phyloP scores from a whole-genome alignment of 352 stramenopile genomes.

The Globisporangium irregulare region DNA sequence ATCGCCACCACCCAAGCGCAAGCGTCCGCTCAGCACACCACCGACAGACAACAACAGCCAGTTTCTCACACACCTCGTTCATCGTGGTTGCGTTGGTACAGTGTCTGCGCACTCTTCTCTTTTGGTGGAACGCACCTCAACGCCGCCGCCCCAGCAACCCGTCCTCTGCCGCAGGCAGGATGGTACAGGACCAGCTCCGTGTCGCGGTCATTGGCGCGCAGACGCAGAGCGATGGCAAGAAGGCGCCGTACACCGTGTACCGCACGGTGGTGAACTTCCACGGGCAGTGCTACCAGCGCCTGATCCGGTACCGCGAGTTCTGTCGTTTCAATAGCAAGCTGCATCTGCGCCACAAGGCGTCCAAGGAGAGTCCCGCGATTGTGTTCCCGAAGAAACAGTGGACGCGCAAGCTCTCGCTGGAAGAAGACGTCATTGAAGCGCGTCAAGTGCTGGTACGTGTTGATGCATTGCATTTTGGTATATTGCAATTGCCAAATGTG shows the following conservation, averaged over 20 bases:
- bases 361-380: slow-evolving; percentile 14
- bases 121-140: neutral
- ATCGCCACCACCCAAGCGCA: neutral
- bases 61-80: neutral
- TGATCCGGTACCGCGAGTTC: slow-evolving; percentile 73
- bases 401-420: slow-evolving; percentile 50
- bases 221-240: slow-evolving; percentile 31
- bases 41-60: neutral
- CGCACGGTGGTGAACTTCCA: slow-evolving; percentile 65
- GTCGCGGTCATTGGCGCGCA: slow-evolving; percentile 70
- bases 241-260: slow-evolving; percentile 64
- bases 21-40: neutral
- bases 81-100: slow-evolving; percentile 6
- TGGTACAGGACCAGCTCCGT: slow-evolving; percentile 40
- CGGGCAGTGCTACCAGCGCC: slow-evolving; percentile 62
- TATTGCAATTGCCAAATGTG: neutral
- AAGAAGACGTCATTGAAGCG: slow-evolving; percentile 56
- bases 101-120: slow-evolving; percentile 5
- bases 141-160: neutral
- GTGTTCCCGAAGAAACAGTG: slow-evolving; percentile 53
- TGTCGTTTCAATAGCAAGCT: slow-evolving; percentile 41
- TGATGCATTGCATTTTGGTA: neutral
- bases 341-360: slow-evolving; percentile 25
- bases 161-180: neutral
- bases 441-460: slow-evolving; percentile 61